Evolutionary conservation across 345 rosid species (phyloP), one percentile per base, ranked within the genome.

Genomic region (Rhizophora mangle): DNA sequence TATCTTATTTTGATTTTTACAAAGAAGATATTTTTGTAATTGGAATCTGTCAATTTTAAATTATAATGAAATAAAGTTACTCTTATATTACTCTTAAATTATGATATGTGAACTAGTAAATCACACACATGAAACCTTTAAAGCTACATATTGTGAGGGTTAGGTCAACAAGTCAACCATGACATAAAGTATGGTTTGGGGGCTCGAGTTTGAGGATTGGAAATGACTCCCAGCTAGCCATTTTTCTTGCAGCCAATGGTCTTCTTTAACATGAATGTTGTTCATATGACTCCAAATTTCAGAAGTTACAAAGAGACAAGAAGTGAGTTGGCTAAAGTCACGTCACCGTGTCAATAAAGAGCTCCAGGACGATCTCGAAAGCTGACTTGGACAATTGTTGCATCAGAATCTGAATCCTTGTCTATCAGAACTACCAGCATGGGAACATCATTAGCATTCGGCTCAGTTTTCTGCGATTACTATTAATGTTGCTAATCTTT

Each of bases 321-420:
- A 13, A 34, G 2, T 8, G 22, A 52, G 63, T 51, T 57, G n/a
- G 6, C 39, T 36, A 68, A 57, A 64, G 73, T 27, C 1, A 67
- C 58, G 60, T 80, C 73, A 89, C 97, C 6, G 97, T 89, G 81
- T 95, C 96, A 84, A 92, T 80, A 34, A 34, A 95, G 91, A 69
- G 97, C 96, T 64, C 99, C 99, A 64, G 89, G 87, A 67, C 97
- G 97, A 84, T 95, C 95, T 70, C 99, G 97, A 72, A 88, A 88
- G 81, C 97, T 90, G 72, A 95, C 83, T 67, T 95, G 88, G 24
- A 95, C 97, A 74, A 85, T 78, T 6, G 96, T 95, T 62, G 96
- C 89, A 53, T 87, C 87, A 61, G 92, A 81, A 86, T 88, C 92
- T 18, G 97, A 85, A 79, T 95, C 97, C 76, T 89, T 96, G 76